Evolutionary conservation across 2,329 filamentous ascomycete genomes (phyloP).

Genomic region (Diaporthe nobilis): DNA sequence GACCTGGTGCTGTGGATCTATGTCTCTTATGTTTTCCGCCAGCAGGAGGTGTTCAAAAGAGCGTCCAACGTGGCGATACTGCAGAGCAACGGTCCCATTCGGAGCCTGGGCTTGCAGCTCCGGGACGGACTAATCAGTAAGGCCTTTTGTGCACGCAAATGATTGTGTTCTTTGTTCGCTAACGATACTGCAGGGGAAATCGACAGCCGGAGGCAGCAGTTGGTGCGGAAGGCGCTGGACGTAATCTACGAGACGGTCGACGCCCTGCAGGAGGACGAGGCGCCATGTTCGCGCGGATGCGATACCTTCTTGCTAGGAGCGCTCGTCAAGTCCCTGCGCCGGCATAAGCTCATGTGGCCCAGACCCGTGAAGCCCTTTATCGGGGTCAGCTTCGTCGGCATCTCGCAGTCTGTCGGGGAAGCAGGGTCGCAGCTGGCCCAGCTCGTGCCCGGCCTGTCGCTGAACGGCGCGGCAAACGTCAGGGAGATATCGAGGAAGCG

Average conservation of each 20-base stretch:
- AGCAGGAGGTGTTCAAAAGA: slow-evolving; percentile 47
- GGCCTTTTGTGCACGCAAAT: neutral
- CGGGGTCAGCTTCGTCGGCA: slow-evolving; percentile 46
- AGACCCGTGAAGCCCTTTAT: slow-evolving; percentile 46
- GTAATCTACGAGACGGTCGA: slow-evolving; percentile 46
- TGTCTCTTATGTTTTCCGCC: slow-evolving; percentile 50
- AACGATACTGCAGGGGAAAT: slow-evolving; percentile 45
- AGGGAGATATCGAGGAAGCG: slow-evolving; percentile 33
- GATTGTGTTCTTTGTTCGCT: neutral
- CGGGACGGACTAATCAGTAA: slow-evolving; percentile 49
- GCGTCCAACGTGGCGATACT: slow-evolving; percentile 47
- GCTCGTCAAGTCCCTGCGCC: slow-evolving; percentile 49
- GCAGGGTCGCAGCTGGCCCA: slow-evolving; percentile 42
- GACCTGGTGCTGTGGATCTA: slow-evolving; percentile 51
- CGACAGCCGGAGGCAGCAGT: slow-evolving; percentile 48
- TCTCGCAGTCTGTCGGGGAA: slow-evolving; percentile 45
- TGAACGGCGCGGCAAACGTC: slow-evolving; percentile 1
- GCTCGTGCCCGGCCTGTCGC: slow-evolving; percentile 23
- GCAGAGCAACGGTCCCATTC: slow-evolving; percentile 46
- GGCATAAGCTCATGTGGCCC: slow-evolving; percentile 47
- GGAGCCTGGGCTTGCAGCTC: slow-evolving; percentile 48
- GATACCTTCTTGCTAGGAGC: slow-evolving; percentile 50
- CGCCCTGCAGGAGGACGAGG: slow-evolving; percentile 41
- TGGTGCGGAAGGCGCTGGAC: slow-evolving; percentile 45
- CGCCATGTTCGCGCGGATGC: slow-evolving; percentile 44